Evolutionary conservation across 768 basidiomycete genomes (phyloP).

Genomic region (Porphyrellus cyaneotinctus): DNA sequence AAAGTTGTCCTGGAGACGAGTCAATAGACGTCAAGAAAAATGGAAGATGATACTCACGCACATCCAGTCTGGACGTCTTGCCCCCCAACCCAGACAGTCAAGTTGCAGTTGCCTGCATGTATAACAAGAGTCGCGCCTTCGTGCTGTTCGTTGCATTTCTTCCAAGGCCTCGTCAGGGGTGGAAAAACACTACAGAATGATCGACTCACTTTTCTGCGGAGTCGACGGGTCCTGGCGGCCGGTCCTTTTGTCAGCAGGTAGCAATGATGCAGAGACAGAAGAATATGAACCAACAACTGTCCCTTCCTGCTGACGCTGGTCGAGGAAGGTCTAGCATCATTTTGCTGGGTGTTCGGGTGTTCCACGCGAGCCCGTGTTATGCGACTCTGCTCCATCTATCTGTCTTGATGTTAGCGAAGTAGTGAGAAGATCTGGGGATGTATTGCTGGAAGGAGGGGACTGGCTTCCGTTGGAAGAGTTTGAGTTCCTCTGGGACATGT

Average conservation of each 20-base stretch:
- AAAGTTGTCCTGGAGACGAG: slow-evolving; percentile 62
- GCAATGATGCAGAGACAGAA: background rate
- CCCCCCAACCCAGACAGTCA: slow-evolving; percentile 81
- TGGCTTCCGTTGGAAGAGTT: slow-evolving; percentile 47
- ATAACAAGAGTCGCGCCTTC: slow-evolving; percentile 74
- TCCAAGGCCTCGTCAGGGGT: slow-evolving; percentile 8
- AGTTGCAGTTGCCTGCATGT: slow-evolving; percentile 80
- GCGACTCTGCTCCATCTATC: slow-evolving; percentile 32
- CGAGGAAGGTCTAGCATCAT: slow-evolving; percentile 49
- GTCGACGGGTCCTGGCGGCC: slow-evolving; percentile 67
- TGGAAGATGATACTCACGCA: slow-evolving; percentile 48
- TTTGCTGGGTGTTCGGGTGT: slow-evolving; percentile 49
- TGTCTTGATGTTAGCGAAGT: slow-evolving; percentile 35
- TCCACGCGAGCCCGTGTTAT: slow-evolving; percentile 23
- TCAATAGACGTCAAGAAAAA: slow-evolving; percentile 15
- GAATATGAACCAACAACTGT: slow-evolving; percentile 81
- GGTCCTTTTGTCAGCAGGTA: slow-evolving; percentile 7
- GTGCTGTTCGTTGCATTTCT: slow-evolving; percentile 90
- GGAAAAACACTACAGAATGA: background rate
- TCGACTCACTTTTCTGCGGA: slow-evolving; percentile 66
- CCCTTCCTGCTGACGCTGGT: slow-evolving; percentile 55
- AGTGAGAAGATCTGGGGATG: slow-evolving; percentile 42
- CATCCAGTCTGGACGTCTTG: slow-evolving; percentile 88
- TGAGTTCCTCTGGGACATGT: slow-evolving; percentile 50
- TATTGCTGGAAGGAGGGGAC: slow-evolving; percentile 42